phyloP scores from a whole-genome alignment of 495 filamentous ascomycete species.

The Hyaloscypha hepaticicola region DNA sequence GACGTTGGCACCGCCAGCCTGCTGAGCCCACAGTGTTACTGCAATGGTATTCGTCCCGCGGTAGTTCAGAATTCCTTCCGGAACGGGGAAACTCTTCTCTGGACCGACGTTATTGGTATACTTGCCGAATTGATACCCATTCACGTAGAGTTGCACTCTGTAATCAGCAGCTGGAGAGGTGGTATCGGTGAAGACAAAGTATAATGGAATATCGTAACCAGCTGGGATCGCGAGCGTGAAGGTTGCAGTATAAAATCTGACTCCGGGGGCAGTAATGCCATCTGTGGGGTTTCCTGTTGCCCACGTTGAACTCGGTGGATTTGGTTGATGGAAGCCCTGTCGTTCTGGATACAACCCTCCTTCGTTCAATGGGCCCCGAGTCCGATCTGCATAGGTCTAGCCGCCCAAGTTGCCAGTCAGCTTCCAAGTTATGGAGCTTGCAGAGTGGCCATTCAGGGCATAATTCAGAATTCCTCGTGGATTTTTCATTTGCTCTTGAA shows the following conservation, averaged over 20 bases:
- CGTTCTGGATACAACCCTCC: constrained; percentile 69
- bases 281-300: constrained; percentile 43
- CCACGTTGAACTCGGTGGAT: constrained; percentile 53
- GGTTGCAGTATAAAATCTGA: constrained; percentile 58
- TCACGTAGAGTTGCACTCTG: constrained; percentile 63
- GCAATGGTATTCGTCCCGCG: constrained; percentile 58
- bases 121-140: constrained; percentile 72
- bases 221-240: constrained; percentile 55
- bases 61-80: constrained; percentile 66
- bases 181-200: constrained; percentile 48
- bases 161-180: constrained; percentile 43
- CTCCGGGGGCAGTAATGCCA: constrained; percentile 53
- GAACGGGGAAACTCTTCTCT: constrained; percentile 65
- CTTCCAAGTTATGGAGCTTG: constrained; percentile 61
- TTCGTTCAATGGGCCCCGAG: constrained; percentile 72
- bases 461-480: constrained; percentile 52
- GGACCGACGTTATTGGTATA: constrained; percentile 52
- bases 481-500: constrained; percentile 50
- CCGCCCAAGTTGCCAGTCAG: constrained; percentile 74
- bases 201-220: constrained; percentile 58
- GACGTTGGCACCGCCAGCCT: constrained; percentile 23
- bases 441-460: constrained; percentile 40
- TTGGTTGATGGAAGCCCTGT: constrained; percentile 66
- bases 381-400: constrained; percentile 61
- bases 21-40: constrained; percentile 59